A percentile compares a stretch with the other conserved stretches of the same genome.
phyloP scores from a whole-genome alignment of 768 basidiomycete species.

The Lactifluus subvellereus region DNA sequence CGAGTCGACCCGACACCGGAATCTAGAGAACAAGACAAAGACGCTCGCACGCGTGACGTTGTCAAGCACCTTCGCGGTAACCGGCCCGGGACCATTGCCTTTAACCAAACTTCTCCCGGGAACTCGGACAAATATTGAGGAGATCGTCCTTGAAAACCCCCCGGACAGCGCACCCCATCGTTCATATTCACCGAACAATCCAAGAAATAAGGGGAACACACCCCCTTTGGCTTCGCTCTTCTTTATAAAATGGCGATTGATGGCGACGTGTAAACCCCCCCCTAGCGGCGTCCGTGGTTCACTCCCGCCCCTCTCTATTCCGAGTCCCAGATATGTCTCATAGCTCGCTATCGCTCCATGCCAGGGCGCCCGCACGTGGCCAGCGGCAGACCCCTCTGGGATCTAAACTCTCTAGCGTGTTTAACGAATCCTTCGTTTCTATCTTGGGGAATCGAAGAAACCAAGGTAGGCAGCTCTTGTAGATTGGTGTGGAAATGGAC shows the following conservation, averaged over 20 bases:
- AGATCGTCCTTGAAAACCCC: neutral
- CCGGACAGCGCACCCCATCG: neutral
- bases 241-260: no score
- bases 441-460: neutral
- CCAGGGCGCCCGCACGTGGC: neutral
- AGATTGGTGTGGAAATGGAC: neutral
- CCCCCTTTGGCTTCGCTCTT: no score
- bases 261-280: no score
- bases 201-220: no score
- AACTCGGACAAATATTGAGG: neutral
- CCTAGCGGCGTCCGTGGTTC: neutral
- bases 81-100: neutral
- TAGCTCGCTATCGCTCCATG: neutral
- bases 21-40: neutral
- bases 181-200: no score
- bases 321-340: neutral
- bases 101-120: neutral
- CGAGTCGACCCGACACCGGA: neutral
- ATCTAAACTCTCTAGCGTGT: neutral
- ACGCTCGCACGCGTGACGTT: neutral
- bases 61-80: conserved; percentile 9
- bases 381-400: neutral
- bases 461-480: neutral
- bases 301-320: neutral
- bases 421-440: neutral